These are phyloP conservation scores for Torulaspora globosa DNA, from an alignment of 1,139 yeast species.

Conservation along the genomic window DNA sequence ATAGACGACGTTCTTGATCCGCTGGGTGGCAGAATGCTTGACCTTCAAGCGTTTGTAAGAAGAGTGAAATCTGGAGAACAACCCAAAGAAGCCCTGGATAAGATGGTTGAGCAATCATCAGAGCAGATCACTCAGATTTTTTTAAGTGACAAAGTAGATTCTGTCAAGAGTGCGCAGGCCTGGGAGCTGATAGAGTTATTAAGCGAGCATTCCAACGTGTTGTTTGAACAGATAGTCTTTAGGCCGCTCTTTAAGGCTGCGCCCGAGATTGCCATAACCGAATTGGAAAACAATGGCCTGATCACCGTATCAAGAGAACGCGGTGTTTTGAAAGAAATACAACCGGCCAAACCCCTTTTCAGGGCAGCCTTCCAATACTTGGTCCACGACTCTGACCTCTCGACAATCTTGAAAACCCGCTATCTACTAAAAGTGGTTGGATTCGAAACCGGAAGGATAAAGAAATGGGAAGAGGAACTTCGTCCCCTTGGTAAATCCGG, in stretches of 20 bases:
- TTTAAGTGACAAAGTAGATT: constrained; percentile 47
- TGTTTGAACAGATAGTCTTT: constrained; percentile 51
- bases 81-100: constrained; percentile 69
- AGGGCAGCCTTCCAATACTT: constrained; percentile 73
- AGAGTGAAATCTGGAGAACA: constrained; percentile 83
- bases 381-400: constrained; percentile 53
- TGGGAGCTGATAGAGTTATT: constrained; percentile 76
- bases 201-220: constrained; percentile 45
- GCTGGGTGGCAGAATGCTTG: constrained; percentile 92
- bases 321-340: constrained; percentile 64
- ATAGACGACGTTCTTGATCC: constrained; percentile 63
- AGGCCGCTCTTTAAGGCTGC: constrained; percentile 63
- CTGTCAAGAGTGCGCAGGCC: constrained; percentile 76
- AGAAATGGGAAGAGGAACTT: constrained; percentile 66
- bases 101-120: constrained; percentile 78
- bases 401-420: constrained; percentile 60
- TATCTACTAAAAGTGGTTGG: constrained; percentile 52
- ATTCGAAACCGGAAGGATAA: constrained; percentile 61
- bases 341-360: constrained; percentile 81
- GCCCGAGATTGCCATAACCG: constrained; percentile 54
- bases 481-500: constrained; percentile 49
- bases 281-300: constrained; percentile 76
- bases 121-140: constrained; percentile 85
- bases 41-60: constrained; percentile 83
- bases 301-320: constrained; percentile 64